phyloP scores from a whole-genome alignment of 139 green algal species.

The Nannochloris sp. region DNA sequence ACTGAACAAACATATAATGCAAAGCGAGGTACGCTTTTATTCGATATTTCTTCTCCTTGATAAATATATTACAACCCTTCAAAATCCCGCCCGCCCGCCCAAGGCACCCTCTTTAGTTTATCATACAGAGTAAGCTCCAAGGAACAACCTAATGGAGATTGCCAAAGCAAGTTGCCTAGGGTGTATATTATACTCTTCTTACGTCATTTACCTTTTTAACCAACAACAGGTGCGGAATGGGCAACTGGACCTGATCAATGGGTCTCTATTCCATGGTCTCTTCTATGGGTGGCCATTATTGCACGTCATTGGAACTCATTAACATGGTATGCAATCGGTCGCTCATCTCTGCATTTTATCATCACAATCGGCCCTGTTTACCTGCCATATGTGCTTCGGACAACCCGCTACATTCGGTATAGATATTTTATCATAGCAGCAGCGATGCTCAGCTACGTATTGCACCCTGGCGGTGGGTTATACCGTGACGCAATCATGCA shows the following conservation, averaged over 20 bases:
- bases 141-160: too few relatives aligned
- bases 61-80: too few relatives aligned
- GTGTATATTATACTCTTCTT: too few relatives aligned
- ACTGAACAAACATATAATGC: too few relatives aligned
- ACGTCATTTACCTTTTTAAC: too few relatives aligned
- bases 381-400: not conserved
- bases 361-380: not conserved
- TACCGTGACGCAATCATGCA: constrained; percentile 6
- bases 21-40: too few relatives aligned
- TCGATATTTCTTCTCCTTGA: too few relatives aligned
- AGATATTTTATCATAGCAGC: not conserved
- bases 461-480: constrained; percentile 10
- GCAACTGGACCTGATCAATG: not conserved
- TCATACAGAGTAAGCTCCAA: too few relatives aligned
- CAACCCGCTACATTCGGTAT: not conserved
- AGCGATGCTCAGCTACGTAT: not conserved
- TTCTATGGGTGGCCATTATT: not conserved
- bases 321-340: not conserved
- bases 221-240: too few relatives aligned
- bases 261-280: not conserved
- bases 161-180: too few relatives aligned
- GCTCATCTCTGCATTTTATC: not conserved
- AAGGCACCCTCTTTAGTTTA: too few relatives aligned
- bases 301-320: not conserved
- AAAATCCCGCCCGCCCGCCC: too few relatives aligned